Evolutionary conservation across 1,139 yeast genomes (phyloP).

Genomic region (Candida sp.): DNA sequence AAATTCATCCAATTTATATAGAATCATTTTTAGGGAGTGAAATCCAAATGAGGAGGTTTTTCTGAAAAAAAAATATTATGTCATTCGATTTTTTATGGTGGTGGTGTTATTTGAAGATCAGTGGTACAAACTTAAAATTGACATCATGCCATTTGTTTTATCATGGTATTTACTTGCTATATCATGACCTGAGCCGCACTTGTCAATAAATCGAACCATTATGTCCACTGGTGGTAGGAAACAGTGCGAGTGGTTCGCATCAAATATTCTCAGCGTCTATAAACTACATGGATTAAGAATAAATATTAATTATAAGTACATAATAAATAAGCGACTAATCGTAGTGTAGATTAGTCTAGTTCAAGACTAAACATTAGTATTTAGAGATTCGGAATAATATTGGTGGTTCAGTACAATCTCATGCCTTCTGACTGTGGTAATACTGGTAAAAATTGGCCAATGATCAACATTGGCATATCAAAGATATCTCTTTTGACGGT

Average conservation of each 20-base stretch:
- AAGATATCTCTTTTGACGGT: slow-evolving; percentile 80
- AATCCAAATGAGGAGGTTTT: background rate
- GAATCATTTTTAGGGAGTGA: background rate
- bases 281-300: too few relatives aligned
- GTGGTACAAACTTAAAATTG: background rate
- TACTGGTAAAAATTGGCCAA: slow-evolving; percentile 45
- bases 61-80: background rate
- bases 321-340: background rate
- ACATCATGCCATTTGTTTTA: background rate
- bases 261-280: too few relatives aligned
- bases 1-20: too few relatives aligned
- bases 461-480: slow-evolving; percentile 70
- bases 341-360: too few relatives aligned
- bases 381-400: too few relatives aligned
- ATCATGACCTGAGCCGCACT: background rate
- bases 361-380: too few relatives aligned
- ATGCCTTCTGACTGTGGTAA: slow-evolving; percentile 40
- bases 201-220: too few relatives aligned
- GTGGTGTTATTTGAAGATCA: background rate
- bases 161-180: background rate
- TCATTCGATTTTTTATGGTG: slow-evolving; percentile 1
- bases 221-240: too few relatives aligned
- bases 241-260: too few relatives aligned
- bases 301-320: background rate
- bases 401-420: slow-evolving; percentile 21